Evolutionary conservation across 257 asterid genomes (phyloP).

Genomic region (Fraxinus quadrangulata): DNA sequence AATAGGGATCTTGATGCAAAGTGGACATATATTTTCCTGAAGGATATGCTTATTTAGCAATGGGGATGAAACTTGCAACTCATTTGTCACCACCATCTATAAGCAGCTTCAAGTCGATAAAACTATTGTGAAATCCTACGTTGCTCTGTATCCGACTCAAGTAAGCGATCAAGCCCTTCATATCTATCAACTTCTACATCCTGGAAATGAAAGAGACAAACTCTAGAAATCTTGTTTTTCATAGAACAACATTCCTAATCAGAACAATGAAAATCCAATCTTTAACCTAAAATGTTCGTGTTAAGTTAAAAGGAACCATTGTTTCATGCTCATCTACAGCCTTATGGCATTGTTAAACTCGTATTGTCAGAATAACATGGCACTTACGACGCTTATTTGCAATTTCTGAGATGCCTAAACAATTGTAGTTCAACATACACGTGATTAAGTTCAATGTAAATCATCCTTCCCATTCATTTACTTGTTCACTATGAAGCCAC

Average conservation of each 20-base stretch:
- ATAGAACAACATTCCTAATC: background rate
- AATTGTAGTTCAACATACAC: constrained; percentile 28
- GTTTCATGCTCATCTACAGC: background rate
- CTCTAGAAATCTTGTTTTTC: background rate
- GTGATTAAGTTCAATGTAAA: constrained; percentile 37
- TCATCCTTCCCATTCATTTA: constrained; percentile 20
- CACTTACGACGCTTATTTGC: constrained; percentile 21
- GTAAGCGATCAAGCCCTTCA: too few relatives aligned
- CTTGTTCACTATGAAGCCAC: constrained; percentile 52
- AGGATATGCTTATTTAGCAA: too few relatives aligned
- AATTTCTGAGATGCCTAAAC: constrained; percentile 32
- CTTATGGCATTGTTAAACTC: background rate
- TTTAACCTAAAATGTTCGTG: background rate
- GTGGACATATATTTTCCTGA: too few relatives aligned
- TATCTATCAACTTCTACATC: background rate
- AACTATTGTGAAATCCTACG: too few relatives aligned
- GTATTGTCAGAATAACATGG: constrained; percentile 27
- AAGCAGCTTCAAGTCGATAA: too few relatives aligned
- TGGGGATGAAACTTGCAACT: too few relatives aligned
- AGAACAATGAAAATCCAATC: background rate
- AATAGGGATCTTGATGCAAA: too few relatives aligned
- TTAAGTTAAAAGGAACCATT: background rate
- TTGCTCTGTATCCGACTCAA: too few relatives aligned
- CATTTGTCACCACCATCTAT: too few relatives aligned
- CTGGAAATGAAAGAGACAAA: background rate